Evolutionary conservation across 2,329 filamentous ascomycete genomes (phyloP), one percentile per base, ranked within the genome.

Genomic region (Fusarium nurragi): DNA sequence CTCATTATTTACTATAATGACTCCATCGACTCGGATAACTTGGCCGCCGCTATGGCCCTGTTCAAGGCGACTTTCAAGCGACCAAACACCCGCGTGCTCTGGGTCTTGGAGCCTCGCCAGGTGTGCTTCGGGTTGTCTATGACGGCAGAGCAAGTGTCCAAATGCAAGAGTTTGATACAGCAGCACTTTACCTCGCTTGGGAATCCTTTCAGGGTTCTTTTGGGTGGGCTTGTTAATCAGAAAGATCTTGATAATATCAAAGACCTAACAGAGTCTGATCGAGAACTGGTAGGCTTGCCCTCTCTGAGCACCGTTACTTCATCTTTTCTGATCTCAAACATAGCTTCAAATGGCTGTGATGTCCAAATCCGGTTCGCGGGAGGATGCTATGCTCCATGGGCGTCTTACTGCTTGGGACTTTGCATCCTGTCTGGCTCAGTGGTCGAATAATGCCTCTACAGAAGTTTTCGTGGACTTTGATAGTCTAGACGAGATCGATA

Each of bases 401-500:
- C 40, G 36, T 10, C 69, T 71, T 11, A 60, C 60, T 46, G 69
- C 66, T 10, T 62, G 65, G 56, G 69, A 71, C 21, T 62, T 68
- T 40, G 64, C 52, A n/a, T 54, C 50, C 1, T 66, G 67, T 36
- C 45, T 71, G 16, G 45, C 53, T 12, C 28, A 57, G 19, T 71
- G 69, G 69, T 61, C 56, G 5, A 51, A 56, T 9, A 39, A 54
- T 7, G 38, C 50, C 3, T 38, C 54, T 13, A 71, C 73, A 34
- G 77, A 74, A 50, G 69, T 78, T 32, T 74, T 76, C 39, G 71
- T 77, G 50, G 78, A 80, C 58, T 73, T 76, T 11, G 76, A 74
- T 51, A 78, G 76, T 49, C 71, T 77, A 38, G 69, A 74, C 3
- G 74, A 79, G 59, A 73, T 80, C 28, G 75, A 79, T 34, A 78